Evolutionary conservation across 768 basidiomycete genomes (phyloP).

Genomic region (Tulasnella sp.): DNA sequence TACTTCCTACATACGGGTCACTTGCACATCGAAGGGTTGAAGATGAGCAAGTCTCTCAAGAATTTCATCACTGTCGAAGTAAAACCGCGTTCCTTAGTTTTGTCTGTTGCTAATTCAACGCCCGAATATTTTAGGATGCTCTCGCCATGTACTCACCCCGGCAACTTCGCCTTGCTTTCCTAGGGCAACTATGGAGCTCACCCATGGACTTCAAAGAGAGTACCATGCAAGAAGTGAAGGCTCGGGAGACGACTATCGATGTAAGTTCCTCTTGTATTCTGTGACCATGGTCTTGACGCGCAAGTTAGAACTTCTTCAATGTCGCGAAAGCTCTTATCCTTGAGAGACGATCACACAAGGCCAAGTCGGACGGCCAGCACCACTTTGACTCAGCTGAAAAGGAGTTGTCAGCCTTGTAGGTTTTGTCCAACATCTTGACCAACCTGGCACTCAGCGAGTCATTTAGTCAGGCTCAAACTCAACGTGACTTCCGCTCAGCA

Average conservation of each 20-base stretch:
- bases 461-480: slow-evolving; percentile 57
- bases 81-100: slow-evolving; percentile 5
- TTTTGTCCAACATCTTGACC: slow-evolving; percentile 9
- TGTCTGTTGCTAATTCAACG: not conserved
- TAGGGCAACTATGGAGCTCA: slow-evolving; percentile 82
- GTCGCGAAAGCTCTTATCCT: slow-evolving; percentile 67
- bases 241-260: slow-evolving; percentile 71
- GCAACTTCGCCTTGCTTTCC: slow-evolving; percentile 82
- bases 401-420: slow-evolving; percentile 53
- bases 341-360: slow-evolving; percentile 30
- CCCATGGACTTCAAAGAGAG: slow-evolving; percentile 91
- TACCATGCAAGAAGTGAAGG: slow-evolving; percentile 71
- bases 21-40: slow-evolving; percentile 92
- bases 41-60: slow-evolving; percentile 98
- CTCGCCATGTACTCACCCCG: slow-evolving; percentile 68
- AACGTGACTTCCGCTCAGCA: slow-evolving; percentile 65
- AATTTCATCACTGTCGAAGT: slow-evolving; percentile 89
- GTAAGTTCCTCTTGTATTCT: slow-evolving; percentile 33
- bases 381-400: slow-evolving; percentile 40
- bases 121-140: slow-evolving; percentile 11
- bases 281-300: not conserved
- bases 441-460: not conserved
- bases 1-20: slow-evolving; percentile 99
- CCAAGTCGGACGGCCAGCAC: slow-evolving; percentile 28
- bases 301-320: slow-evolving; percentile 80